These are phyloP conservation scores for Aspergillus melleus DNA, from an alignment of 2,329 filamentous ascomycete genomes.

Conservation along the genomic window DNA sequence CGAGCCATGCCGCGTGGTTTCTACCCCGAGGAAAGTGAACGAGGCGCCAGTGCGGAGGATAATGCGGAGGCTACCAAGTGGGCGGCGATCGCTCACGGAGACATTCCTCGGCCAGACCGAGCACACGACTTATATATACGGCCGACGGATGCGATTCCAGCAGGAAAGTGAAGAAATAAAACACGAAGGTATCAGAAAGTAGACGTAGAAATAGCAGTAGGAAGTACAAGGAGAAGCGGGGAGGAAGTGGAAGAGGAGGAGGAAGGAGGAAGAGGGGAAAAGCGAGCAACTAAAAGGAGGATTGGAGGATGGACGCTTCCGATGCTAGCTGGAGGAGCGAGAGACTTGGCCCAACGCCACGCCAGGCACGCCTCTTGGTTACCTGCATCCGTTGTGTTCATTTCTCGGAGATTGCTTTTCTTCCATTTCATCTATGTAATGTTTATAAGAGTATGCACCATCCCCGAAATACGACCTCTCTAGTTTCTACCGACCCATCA, in stretches of 20 bases:
- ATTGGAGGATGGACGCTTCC: background rate
- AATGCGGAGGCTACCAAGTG: slow-evolving; percentile 22
- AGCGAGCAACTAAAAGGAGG: background rate
- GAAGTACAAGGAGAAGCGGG: background rate
- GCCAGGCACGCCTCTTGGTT: slow-evolving; percentile 12
- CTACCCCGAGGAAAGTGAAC: slow-evolving; percentile 19
- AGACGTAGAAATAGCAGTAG: background rate
- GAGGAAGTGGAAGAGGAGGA: slow-evolving; percentile 3
- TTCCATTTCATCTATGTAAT: background rate
- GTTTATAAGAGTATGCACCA: background rate
- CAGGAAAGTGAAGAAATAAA: background rate
- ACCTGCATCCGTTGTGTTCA: too few relatives aligned
- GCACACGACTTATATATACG: background rate
- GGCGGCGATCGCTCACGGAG: slow-evolving; percentile 15
- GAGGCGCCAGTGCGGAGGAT: slow-evolving; percentile 20
- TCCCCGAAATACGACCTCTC: too few relatives aligned
- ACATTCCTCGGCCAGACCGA: background rate
- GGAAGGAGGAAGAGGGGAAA: slow-evolving; percentile 6
- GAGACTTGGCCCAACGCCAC: slow-evolving; percentile 12
- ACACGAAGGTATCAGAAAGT: background rate
- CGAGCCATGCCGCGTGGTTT: slow-evolving; percentile 56
- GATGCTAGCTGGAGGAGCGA: background rate
- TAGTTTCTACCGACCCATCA: too few relatives aligned
- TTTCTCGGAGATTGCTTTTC: background rate
- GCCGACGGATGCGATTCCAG: background rate